Conservation (phyloP, 192 early-diverging fungal species). For the Paraglomus brasilianum region DNA sequence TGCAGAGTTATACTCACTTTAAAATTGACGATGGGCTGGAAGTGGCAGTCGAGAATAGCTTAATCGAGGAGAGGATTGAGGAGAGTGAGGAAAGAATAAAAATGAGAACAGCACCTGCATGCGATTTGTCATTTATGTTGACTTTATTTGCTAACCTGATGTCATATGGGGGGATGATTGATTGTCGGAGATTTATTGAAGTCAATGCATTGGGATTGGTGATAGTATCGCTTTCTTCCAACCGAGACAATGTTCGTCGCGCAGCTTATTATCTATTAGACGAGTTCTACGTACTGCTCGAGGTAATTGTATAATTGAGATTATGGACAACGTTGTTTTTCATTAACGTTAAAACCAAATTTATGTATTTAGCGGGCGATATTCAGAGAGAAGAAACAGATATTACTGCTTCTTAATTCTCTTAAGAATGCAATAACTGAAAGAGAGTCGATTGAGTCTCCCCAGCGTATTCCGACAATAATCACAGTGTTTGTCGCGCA, state of each 20-base stretch:
- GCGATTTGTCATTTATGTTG: constrained; percentile 71
- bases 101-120: constrained; percentile 40
- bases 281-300: constrained; percentile 56
- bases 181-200: constrained; percentile 65
- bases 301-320: constrained; percentile 39
- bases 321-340: neutral
- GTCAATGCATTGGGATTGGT: constrained; percentile 66
- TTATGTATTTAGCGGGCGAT: constrained; percentile 34
- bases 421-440: constrained; percentile 67
- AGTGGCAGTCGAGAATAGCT: neutral
- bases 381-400: constrained; percentile 70
- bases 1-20: constrained; percentile 55
- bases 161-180: constrained; percentile 48
- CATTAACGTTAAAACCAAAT: constrained; percentile 28
- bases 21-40: constrained; percentile 45
- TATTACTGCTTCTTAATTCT: constrained; percentile 62
- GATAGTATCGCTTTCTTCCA: constrained; percentile 61
- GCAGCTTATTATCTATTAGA: constrained; percentile 69
- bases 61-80: constrained; percentile 21
- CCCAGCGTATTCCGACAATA: constrained; percentile 61
- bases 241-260: constrained; percentile 51
- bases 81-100: constrained; percentile 19
- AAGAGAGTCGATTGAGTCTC: constrained; percentile 36
- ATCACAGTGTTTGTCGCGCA: constrained; percentile 71
- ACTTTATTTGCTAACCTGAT: constrained; percentile 64